Base-by-base conservation (phyloP, 306 rosid genomes). In the Begonia peltatifolia region DNA sequence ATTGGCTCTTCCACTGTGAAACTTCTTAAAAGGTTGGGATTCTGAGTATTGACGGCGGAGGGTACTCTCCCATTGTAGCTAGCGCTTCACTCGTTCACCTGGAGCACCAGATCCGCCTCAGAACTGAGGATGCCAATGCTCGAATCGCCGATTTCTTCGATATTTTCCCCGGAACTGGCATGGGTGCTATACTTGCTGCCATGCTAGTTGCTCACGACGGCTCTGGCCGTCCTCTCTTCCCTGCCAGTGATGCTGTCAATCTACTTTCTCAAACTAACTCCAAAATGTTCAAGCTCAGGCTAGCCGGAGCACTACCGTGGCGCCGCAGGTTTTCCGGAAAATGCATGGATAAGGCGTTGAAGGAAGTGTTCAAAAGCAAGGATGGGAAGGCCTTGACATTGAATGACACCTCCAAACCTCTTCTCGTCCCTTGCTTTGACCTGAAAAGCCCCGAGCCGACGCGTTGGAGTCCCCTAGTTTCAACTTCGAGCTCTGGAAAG, bases 31-130 rank as follows among this genome's bases (percentile, higher is more conserved):
- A 76, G 73, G 79, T 83, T 58, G 82, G 94, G 66, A 79, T 88
- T 63, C 94, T 88, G 46, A 81, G 93, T 68, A 88, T 88, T 56
- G 96, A 88, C 69, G 96, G 96, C 22, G 96, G 96, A 0, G 93
- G 88, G 42, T 81, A 80, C 63, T 58, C 82, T 55, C 74, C 61
- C 80, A 66, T 73, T 77, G 94, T 88, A 3, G 82, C 94, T 67
- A 93, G 84, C 1, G 71, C 83, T 0, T 42, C 96, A 5, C 78
- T 88, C 10, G 35, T 88, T 56, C 76, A 69, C 67, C 88, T 88
- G 14, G 93, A 88, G 71, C 84, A 88, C 62, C 96, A 88, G 96
- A 84, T 88, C 96, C 88, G 94, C 18, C 77, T 70, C 71, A 69
- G 68, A 20, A 77, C 93, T 46, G 74, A 74, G 41, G 80, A 88